phyloP scores from a whole-genome alignment of 2,329 filamentous ascomycete species.

The Alternaria brassicae region DNA sequence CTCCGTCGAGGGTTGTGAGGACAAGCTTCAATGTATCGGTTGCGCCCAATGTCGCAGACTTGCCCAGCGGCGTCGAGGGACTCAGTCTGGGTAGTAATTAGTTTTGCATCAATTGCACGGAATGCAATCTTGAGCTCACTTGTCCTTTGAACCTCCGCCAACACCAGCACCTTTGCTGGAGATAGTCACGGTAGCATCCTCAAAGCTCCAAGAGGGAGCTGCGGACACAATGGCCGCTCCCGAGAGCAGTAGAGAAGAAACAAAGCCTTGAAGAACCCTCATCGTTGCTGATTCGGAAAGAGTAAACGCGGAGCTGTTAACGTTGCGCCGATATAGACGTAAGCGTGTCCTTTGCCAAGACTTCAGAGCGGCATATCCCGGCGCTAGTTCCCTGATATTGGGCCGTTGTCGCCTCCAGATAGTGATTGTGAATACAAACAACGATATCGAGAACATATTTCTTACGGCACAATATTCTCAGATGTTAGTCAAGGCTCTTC shows the following conservation, averaged over 20 bases:
- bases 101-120: neutral
- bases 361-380: slow-evolving; percentile 16
- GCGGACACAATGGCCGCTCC: slow-evolving; percentile 55
- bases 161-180: slow-evolving; percentile 65
- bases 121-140: slow-evolving; percentile 58
- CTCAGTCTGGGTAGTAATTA: slow-evolving; percentile 46
- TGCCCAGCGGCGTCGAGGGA: slow-evolving; percentile 65
- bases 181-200: slow-evolving; percentile 73
- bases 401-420: neutral
- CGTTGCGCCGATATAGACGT: slow-evolving; percentile 23
- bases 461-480: neutral
- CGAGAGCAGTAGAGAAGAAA: slow-evolving; percentile 53
- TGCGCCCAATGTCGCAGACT: slow-evolving; percentile 69
- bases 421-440: neutral
- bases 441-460: neutral
- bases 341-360: slow-evolving; percentile 30
- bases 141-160: slow-evolving; percentile 65
- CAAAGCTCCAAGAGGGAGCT: slow-evolving; percentile 72
- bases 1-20: slow-evolving; percentile 80
- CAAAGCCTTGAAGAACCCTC: slow-evolving; percentile 52
- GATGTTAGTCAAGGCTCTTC: neutral
- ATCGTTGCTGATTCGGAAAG: slow-evolving; percentile 44
- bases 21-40: slow-evolving; percentile 80
- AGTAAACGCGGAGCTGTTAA: slow-evolving; percentile 38
- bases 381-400: slow-evolving; percentile 1